Evolutionary conservation across 75 land plant genomes (phyloP).

Genomic region (Adiantum capillusveneris): DNA sequence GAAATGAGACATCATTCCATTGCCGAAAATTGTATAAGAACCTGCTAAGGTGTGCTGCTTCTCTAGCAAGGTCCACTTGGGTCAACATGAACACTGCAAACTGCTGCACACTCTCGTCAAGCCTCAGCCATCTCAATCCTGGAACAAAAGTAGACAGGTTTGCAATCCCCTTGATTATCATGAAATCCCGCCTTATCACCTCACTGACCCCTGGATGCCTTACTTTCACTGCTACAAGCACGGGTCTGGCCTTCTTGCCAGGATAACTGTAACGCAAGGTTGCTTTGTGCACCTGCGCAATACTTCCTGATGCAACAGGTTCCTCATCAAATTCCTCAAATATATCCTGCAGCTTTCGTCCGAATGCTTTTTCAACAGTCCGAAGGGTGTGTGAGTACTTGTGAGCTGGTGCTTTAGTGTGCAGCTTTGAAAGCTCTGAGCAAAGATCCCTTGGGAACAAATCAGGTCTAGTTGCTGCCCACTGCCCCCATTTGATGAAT

Average conservation of each 20-base stretch:
- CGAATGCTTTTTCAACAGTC: slow-evolving; percentile 70
- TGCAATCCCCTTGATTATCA: slow-evolving; percentile 58
- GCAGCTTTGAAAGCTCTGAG: slow-evolving; percentile 52
- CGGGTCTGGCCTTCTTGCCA: slow-evolving; percentile 43
- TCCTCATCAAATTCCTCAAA: slow-evolving; percentile 80
- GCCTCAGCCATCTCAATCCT: slow-evolving; percentile 52
- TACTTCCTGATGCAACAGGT: slow-evolving; percentile 86
- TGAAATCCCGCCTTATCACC: slow-evolving; percentile 65
- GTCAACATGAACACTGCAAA: slow-evolving; percentile 84
- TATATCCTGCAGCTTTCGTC: slow-evolving; percentile 58
- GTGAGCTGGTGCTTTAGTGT: slow-evolving; percentile 76
- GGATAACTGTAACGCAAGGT: slow-evolving; percentile 43
- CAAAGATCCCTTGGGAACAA: slow-evolving; percentile 75
- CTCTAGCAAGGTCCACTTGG: slow-evolving; percentile 84
- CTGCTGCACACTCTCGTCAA: slow-evolving; percentile 81
- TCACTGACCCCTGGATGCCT: slow-evolving; percentile 84
- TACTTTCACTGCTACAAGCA: slow-evolving; percentile 73
- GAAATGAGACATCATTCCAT: slow-evolving; percentile 88
- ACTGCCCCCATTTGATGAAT: slow-evolving; percentile 92
- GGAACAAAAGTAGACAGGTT: slow-evolving; percentile 49
- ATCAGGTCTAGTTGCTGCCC: slow-evolving; percentile 91
- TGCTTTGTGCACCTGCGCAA: slow-evolving; percentile 78
- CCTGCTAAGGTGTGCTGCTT: slow-evolving; percentile 80
- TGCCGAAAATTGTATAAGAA: slow-evolving; percentile 74
- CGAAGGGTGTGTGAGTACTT: slow-evolving; percentile 35